These are phyloP conservation scores for Colletotrichum truncatum DNA, from an alignment of 2,329 filamentous ascomycete genomes.

Conservation along the genomic window DNA sequence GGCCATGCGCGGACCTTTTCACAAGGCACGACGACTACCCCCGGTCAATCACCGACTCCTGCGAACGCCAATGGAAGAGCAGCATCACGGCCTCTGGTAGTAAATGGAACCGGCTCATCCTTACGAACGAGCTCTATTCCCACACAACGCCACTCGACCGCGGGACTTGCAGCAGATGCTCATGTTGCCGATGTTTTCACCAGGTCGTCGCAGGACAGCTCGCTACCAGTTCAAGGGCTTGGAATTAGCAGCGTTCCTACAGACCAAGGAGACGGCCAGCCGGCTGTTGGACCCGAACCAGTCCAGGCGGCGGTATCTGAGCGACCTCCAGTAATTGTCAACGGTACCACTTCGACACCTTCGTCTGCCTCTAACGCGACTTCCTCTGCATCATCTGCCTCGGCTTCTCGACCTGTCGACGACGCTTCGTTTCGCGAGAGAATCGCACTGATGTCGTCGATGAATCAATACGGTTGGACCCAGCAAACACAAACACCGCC, in stretches of 20 bases:
- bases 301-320: slow-evolving; percentile 34
- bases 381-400: slow-evolving; percentile 13
- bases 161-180: slow-evolving; percentile 5
- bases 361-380: slow-evolving; percentile 13
- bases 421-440: slow-evolving; percentile 53
- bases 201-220: slow-evolving; percentile 35
- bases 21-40: slow-evolving; percentile 48
- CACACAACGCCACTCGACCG: slow-evolving; percentile 6
- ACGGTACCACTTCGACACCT: slow-evolving; percentile 41
- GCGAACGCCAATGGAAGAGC: slow-evolving; percentile 42
- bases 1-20: slow-evolving; percentile 58
- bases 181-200: slow-evolving; percentile 34
- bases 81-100: slow-evolving; percentile 59
- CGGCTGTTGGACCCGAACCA: not conserved
- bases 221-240: slow-evolving; percentile 37
- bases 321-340: slow-evolving; percentile 44
- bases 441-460: slow-evolving; percentile 52
- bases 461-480: slow-evolving; percentile 37
- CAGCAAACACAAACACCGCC: slow-evolving; percentile 26
- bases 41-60: slow-evolving; percentile 50
- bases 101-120: slow-evolving; percentile 61
- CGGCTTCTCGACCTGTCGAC: slow-evolving; percentile 34
- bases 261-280: slow-evolving; percentile 6
- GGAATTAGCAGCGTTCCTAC: slow-evolving; percentile 14
- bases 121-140: slow-evolving; percentile 44